Percentiles rank a stretch among this genome's conserved stretches.
Conservation (phyloP, 345 rosid species). For the Citrus mangshanensis region DNA sequence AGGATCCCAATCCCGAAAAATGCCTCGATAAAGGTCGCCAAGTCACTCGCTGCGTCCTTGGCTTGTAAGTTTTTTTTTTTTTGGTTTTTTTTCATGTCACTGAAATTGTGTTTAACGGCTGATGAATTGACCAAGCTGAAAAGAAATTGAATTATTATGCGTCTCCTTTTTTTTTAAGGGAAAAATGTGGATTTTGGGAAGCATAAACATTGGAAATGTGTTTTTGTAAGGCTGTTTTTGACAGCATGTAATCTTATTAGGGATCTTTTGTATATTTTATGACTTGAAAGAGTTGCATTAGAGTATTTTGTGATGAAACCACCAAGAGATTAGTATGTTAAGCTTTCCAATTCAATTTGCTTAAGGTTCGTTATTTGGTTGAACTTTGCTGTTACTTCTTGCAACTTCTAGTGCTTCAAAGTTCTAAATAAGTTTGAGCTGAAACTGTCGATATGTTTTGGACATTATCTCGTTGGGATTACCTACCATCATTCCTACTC, state of each 20-base stretch:
- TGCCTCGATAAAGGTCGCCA: slow-evolving; percentile 92
- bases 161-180: background rate
- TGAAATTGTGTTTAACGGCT: background rate
- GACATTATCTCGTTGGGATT: background rate
- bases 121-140: background rate
- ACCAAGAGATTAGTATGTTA: background rate
- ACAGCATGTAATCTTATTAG: background rate
- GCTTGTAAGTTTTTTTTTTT: slow-evolving; percentile 48
- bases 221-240: background rate
- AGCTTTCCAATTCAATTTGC: background rate
- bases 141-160: background rate
- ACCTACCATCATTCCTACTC: background rate
- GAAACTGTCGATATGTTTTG: background rate
- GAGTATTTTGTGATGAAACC: background rate
- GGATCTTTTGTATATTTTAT: background rate
- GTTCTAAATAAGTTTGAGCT: background rate
- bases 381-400: background rate
- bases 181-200: background rate
- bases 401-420: background rate
- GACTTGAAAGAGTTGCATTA: background rate
- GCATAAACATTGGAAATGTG: background rate
- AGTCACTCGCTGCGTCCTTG: slow-evolving; percentile 95
- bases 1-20: slow-evolving; percentile 96
- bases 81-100: background rate
- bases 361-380: background rate